These are phyloP conservation scores for Musa itinerans DNA, from an alignment of 176 grass and related monocot genomes.

Conservation along the genomic window DNA sequence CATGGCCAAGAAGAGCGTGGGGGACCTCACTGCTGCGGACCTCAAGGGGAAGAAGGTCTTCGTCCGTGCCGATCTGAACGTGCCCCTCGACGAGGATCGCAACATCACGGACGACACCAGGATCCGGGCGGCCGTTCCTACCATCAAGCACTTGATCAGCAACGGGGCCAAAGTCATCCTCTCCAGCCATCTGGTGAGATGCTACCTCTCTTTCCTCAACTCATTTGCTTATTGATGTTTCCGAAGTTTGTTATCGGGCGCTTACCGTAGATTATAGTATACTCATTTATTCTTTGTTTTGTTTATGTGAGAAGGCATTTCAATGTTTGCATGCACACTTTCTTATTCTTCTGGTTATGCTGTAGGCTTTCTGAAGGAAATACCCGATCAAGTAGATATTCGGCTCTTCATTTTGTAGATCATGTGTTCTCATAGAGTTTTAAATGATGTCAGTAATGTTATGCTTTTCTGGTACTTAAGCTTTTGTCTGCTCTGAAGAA, in stretches of 20 bases:
- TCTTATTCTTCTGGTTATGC: no score
- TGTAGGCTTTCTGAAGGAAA: no score
- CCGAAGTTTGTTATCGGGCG: neutral
- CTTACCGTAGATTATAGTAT: no score
- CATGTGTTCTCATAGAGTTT: no score
- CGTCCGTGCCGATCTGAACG: constrained; percentile 63
- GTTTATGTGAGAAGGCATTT: no score
- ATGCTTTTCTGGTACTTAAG: no score
- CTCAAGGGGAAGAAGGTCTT: constrained; percentile 65
- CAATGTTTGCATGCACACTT: no score
- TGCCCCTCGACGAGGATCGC: constrained; percentile 56
- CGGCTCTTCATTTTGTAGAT: no score
- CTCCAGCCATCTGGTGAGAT: constrained; percentile 55
- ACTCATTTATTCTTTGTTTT: no score
- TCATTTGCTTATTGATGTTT: neutral
- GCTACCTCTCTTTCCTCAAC: neutral
- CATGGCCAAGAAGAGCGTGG: constrained; percentile 63
- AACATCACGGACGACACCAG: constrained; percentile 72
- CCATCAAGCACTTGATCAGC: constrained; percentile 49
- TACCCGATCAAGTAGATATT: no score
- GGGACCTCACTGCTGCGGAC: constrained; percentile 43
- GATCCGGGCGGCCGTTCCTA: constrained; percentile 56
- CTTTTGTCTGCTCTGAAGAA: no score
- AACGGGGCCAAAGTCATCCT: constrained; percentile 71
- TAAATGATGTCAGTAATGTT: no score